Conservation (phyloP, 352 stramenopile species). For the Pythium aquatile region DNA sequence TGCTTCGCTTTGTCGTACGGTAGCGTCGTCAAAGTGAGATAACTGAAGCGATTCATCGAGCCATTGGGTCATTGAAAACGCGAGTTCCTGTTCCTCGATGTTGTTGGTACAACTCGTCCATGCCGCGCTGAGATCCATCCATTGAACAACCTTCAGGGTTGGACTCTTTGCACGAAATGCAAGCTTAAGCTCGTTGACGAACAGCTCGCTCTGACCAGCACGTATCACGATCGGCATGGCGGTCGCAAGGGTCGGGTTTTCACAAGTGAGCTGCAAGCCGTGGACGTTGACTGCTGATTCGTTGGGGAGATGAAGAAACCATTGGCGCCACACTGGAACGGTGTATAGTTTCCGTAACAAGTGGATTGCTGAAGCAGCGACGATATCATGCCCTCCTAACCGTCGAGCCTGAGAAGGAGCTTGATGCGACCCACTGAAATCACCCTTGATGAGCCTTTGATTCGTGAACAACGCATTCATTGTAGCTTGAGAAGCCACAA, state of each 20-base stretch:
- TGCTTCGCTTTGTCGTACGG: neutral
- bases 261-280: neutral
- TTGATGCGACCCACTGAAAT: neutral
- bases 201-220: conserved; percentile 12
- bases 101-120: neutral
- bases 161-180: neutral
- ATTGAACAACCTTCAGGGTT: neutral
- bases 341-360: neutral
- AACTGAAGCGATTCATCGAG: neutral
- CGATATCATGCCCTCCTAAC: neutral
- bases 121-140: neutral
- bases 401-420: neutral
- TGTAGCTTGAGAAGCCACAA: conserved; percentile 1
- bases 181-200: conserved; percentile 11
- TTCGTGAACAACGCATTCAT: conserved; percentile 1
- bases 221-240: neutral
- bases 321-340: conserved; percentile 1
- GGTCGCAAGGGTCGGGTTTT: neutral
- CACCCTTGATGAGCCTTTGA: neutral
- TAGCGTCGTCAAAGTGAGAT: neutral
- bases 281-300: neutral
- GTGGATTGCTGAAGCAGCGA: conserved; percentile 1
- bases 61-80: too few relatives aligned
- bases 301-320: neutral
- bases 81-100: too few relatives aligned